These are phyloP conservation scores for Penicillium psychrofluorescens DNA, from an alignment of 495 filamentous ascomycete species.

Conservation along the genomic window DNA sequence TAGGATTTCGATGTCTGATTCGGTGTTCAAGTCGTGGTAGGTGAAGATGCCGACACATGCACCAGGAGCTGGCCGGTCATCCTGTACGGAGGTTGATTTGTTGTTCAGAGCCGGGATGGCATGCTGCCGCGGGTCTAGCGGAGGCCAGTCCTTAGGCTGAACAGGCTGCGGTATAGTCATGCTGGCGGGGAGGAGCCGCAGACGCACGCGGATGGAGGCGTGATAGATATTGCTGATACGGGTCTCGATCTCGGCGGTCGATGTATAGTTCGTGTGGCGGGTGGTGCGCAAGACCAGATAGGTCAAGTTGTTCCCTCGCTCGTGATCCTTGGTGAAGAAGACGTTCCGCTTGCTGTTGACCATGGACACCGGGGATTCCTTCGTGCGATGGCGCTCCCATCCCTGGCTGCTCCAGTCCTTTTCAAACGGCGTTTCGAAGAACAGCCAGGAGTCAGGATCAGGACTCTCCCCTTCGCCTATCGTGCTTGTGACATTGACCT, in stretches of 20 bases:
- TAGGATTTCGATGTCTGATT: slow-evolving; percentile 73
- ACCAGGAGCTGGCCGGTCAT: slow-evolving; percentile 20
- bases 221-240: slow-evolving; percentile 44
- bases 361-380: slow-evolving; percentile 41
- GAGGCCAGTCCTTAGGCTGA: slow-evolving; percentile 1
- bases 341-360: slow-evolving; percentile 59
- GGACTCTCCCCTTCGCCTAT: background rate
- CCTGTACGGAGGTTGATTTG: background rate
- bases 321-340: slow-evolving; percentile 44
- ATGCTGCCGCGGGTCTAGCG: background rate
- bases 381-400: slow-evolving; percentile 47
- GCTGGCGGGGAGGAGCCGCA: slow-evolving; percentile 23
- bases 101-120: background rate
- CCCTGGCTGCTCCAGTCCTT: slow-evolving; percentile 51
- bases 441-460: slow-evolving; percentile 12
- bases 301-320: slow-evolving; percentile 25
- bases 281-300: slow-evolving; percentile 57
- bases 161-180: slow-evolving; percentile 7
- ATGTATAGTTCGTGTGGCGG: slow-evolving; percentile 48
- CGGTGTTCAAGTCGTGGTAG: slow-evolving; percentile 53
- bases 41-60: slow-evolving; percentile 70
- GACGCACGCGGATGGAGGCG: slow-evolving; percentile 55
- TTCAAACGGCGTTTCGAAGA: slow-evolving; percentile 30
- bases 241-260: slow-evolving; percentile 60
- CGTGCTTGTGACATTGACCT: no score